Evolutionary conservation across 225 moss, liverwort and hornwort genomes (phyloP).

Genomic region (Polytrichum commune): DNA sequence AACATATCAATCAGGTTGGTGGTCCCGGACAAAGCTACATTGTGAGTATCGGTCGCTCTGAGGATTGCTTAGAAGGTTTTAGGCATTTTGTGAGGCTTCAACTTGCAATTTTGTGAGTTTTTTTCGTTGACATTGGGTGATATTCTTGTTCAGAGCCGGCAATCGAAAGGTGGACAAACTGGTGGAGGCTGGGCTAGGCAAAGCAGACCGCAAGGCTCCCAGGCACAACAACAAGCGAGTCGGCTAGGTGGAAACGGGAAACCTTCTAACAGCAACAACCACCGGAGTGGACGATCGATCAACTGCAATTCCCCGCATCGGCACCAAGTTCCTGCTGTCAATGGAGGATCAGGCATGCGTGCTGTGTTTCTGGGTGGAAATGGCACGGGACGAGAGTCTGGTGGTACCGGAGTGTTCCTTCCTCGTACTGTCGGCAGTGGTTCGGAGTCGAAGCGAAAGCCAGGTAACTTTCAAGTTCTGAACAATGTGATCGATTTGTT

Average conservation of each 20-base stretch:
- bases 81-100: accelerated
- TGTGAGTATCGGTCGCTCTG: neutral
- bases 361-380: slow-evolving; percentile 76
- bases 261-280: neutral
- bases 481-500: too few relatives aligned
- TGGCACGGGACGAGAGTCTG: slow-evolving; percentile 69
- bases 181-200: slow-evolving; percentile 2
- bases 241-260: neutral
- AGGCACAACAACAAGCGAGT: slow-evolving; percentile 2
- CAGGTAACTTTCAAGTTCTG: neutral
- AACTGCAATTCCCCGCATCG: slow-evolving; percentile 42
- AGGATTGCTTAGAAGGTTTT: too few relatives aligned
- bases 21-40: neutral
- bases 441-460: slow-evolving; percentile 27
- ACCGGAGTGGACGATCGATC: slow-evolving; percentile 21
- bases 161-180: neutral
- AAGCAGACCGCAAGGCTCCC: neutral
- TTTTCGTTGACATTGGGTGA: neutral
- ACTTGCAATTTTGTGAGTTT: too few relatives aligned
- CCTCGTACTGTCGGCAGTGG: slow-evolving; percentile 54
- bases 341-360: slow-evolving; percentile 80
- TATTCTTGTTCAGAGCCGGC: neutral
- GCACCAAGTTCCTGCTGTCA: slow-evolving; percentile 30
- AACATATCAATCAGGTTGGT: slow-evolving; percentile 12
- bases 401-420: slow-evolving; percentile 88